These are phyloP conservation scores for Nemophila menziesii DNA, from an alignment of 257 asterid species.

Conservation along the genomic window DNA sequence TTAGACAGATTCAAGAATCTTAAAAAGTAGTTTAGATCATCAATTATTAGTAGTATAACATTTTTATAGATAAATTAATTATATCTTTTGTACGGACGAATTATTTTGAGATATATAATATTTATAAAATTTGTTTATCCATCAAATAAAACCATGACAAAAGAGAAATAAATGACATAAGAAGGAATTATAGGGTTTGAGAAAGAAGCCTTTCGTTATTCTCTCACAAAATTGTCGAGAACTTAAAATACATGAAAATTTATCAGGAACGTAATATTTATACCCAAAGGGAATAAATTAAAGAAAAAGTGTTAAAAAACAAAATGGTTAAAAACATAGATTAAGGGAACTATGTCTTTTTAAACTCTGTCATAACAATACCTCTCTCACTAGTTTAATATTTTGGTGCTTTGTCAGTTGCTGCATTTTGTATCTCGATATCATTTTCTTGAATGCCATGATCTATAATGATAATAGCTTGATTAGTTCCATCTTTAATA, in stretches of 20 bases:
- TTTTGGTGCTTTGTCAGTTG: conserved; percentile 32
- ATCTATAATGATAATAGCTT: conserved; percentile 4
- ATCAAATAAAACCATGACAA: too few species aligned
- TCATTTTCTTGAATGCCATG: conserved; percentile 56
- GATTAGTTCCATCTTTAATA: conserved; percentile 23
- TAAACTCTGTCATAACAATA: neutral
- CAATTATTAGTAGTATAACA: too few species aligned
- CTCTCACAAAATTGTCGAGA: conserved; percentile 15
- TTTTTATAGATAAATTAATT: too few species aligned
- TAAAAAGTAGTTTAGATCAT: too few species aligned
- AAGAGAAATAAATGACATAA: neutral
- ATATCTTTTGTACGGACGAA: too few species aligned
- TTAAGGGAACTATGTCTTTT: conserved; percentile 11
- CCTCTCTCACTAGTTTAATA: conserved; percentile 7
- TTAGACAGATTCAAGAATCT: too few species aligned
- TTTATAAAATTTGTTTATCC: too few species aligned
- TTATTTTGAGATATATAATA: too few species aligned
- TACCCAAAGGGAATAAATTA: neutral
- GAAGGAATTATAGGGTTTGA: too few species aligned
- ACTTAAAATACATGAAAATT: conserved; percentile 18
- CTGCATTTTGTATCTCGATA: conserved; percentile 18
- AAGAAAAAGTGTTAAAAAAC: neutral
- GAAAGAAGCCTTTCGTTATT: neutral
- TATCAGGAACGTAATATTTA: conserved; percentile 22
- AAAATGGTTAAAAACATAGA: neutral